phyloP scores from a whole-genome alignment of 169 alveolate genomes.

The Plasmodium malariae region DNA sequence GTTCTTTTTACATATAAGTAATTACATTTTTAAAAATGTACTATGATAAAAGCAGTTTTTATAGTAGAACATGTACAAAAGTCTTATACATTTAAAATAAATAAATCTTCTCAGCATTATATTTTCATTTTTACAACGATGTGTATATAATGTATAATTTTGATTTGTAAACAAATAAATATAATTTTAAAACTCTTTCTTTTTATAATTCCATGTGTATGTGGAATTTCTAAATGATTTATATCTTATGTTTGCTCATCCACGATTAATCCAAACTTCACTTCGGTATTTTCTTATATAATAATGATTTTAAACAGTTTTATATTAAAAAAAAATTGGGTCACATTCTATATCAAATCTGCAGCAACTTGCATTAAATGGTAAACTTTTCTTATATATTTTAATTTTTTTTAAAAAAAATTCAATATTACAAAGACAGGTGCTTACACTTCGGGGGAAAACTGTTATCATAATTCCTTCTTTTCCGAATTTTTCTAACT shows the following conservation, averaged over 20 bases:
- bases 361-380: constrained; percentile 46
- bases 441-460: constrained; percentile 35
- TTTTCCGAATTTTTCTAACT: constrained; percentile 20
- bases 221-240: constrained; percentile 16
- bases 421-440: constrained; percentile 16
- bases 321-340: constrained; percentile 32
- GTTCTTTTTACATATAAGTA: constrained; percentile 59
- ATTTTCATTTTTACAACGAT: constrained; percentile 61
- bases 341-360: constrained; percentile 19
- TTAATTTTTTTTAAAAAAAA: constrained; percentile 38
- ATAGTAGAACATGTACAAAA: constrained; percentile 50
- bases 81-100: constrained; percentile 54
- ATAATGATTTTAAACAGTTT: constrained; percentile 37
- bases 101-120: constrained; percentile 46
- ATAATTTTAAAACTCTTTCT: constrained; percentile 37
- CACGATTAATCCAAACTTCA: constrained; percentile 42
- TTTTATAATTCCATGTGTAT: constrained; percentile 19
- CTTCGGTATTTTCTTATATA: constrained; percentile 32
- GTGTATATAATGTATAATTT: constrained; percentile 43
- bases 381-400: constrained; percentile 25
- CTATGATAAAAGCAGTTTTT: constrained; percentile 46
- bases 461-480: constrained; percentile 27
- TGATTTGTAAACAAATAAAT: constrained; percentile 30
- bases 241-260: constrained; percentile 34
- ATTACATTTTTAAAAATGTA: constrained; percentile 62